phyloP scores from a whole-genome alignment of 2,329 filamentous ascomycete genomes.

The Phialocephala sp. region DNA sequence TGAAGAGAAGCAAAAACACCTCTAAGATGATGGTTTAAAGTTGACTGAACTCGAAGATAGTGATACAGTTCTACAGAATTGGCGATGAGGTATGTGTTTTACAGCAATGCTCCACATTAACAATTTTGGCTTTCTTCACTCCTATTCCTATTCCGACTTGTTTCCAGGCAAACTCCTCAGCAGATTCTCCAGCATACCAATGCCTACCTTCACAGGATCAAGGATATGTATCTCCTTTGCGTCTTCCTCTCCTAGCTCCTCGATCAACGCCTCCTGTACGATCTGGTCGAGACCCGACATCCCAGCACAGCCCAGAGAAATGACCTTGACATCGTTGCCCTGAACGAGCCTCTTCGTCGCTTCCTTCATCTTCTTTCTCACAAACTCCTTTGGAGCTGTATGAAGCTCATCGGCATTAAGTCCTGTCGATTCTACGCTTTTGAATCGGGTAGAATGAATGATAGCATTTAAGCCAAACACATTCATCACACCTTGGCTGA shows the following conservation, averaged over 20 bases:
- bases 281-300: slow-evolving; percentile 86
- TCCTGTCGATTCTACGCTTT: slow-evolving; percentile 82
- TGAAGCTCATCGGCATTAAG: slow-evolving; percentile 83
- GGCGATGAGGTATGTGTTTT: not conserved
- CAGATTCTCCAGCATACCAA: slow-evolving; percentile 46
- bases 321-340: slow-evolving; percentile 62
- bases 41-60: not conserved
- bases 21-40: not conserved
- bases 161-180: slow-evolving; percentile 32
- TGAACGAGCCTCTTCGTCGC: slow-evolving; percentile 71
- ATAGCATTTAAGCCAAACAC: slow-evolving; percentile 61
- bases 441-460: slow-evolving; percentile 55
- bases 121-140: not conserved
- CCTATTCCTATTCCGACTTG: not conserved
- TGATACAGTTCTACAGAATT: not conserved
- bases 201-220: slow-evolving; percentile 78
- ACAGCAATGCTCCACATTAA: not conserved
- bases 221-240: slow-evolving; percentile 70
- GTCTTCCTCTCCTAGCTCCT: slow-evolving; percentile 64
- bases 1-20: not conserved
- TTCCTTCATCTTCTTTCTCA: slow-evolving; percentile 68
- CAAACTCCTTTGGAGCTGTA: slow-evolving; percentile 64
- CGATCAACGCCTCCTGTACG: slow-evolving; percentile 71
- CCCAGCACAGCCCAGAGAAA: slow-evolving; percentile 88
- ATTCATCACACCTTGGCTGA: slow-evolving; percentile 65